Evolutionary conservation across 768 basidiomycete species (phyloP), one percentile per base, ranked within the genome.

Genomic region (Boletus barrowsii): DNA sequence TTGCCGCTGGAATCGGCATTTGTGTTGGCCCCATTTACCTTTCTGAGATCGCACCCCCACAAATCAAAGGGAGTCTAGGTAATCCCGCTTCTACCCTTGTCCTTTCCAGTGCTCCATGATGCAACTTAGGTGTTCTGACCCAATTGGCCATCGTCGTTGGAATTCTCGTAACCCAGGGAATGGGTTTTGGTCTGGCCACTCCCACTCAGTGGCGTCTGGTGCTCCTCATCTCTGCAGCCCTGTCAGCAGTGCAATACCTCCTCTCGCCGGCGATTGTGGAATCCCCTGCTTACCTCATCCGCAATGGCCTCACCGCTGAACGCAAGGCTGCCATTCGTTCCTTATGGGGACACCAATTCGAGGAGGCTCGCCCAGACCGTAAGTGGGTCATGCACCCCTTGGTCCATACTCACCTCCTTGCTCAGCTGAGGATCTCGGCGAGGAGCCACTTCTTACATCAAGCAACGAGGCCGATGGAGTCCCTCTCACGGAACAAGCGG

Each of bases 1-100:
- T 86, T 17, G 85, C 83, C 29, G 82, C 87, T 40, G 88, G 90
- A 39, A 64, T 90, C 51, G 87, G 87, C 35, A 69, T 91, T 8
- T 89, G 88, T 59, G 82, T 91, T n/a, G 82, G 83, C 4, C 94
- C 94, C 10, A 79, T 94, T 35, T 94, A 83, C 70, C 76, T 96
- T n/a, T 78, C 88, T 5, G 91, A 94, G 69, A 86, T 96, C 13
- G 84, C 92, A 0, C 94, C 93, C 0, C 72, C 82, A 3, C 78
- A 79, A 43, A 87, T 93, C 53, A 86, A 82, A 59, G 89, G 88
- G 18, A 86, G 75, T 51, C 75, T 93, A 57, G 91, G 90, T 84
- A 56, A 24, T 79, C 67, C 5, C 17, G 0, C 4, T 43, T n/a
- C 32, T 36, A 2, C 13, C 7, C 42, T 5, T 15, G 47, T 46